A percentile compares a stretch with the other conserved stretches of the same genome.
phyloP scores from a whole-genome alignment of 1,284 basidiomycete genomes.

The Erythrobasidium hasegawianum region DNA sequence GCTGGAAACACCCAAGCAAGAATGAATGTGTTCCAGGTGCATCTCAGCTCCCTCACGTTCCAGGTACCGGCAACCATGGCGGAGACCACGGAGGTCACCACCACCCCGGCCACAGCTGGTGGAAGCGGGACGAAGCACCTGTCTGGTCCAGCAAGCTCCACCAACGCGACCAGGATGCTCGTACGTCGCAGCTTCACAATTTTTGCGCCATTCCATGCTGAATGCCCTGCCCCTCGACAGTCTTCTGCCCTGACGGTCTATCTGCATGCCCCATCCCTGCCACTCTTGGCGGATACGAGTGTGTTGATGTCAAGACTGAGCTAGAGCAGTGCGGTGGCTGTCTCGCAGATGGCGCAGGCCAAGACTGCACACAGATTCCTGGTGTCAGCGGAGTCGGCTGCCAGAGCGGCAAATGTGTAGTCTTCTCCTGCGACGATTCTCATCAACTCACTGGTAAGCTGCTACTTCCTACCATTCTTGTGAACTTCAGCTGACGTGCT shows the following conservation, averaged over 20 bases:
- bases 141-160: conserved; percentile 24
- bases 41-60: conserved; percentile 3
- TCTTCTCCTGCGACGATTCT: conserved; percentile 30
- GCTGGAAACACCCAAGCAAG: conserved; percentile 18
- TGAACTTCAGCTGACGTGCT: not conserved
- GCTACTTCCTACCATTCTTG: not conserved
- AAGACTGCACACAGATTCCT: conserved; percentile 41
- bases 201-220: too few species aligned
- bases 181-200: too few species aligned
- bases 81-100: not conserved
- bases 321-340: conserved; percentile 35
- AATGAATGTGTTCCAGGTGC: conserved; percentile 13
- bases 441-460: conserved; percentile 15
- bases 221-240: too few species aligned
- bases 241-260: conserved; percentile 31
- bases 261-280: conserved; percentile 29
- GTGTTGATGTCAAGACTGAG: conserved; percentile 23
- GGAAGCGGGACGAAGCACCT: not conserved
- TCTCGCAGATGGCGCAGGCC: conserved; percentile 33
- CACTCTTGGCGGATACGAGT: conserved; percentile 34
- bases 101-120: not conserved
- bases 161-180: conserved; percentile 22
- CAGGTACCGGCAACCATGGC: not conserved
- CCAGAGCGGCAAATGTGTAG: conserved; percentile 24
- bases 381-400: conserved; percentile 35